A percentile compares a stretch with the other conserved stretches of the same genome.
These are phyloP conservation scores for Polytolypa hystricis DNA, from an alignment of 2,329 filamentous ascomycete species.

Conservation along the genomic window DNA sequence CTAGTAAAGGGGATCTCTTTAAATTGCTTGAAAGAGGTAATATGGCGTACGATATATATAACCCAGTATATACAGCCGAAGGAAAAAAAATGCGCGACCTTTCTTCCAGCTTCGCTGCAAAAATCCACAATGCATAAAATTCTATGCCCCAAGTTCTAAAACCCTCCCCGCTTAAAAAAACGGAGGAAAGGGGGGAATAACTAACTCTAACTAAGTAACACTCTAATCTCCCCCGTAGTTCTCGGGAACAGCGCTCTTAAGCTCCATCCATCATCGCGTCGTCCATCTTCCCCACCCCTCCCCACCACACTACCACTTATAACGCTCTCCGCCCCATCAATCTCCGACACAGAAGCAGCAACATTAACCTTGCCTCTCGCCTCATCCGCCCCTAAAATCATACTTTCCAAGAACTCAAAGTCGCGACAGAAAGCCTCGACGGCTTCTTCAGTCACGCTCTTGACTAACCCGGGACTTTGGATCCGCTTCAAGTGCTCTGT, in stretches of 20 bases:
- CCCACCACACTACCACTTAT: slow-evolving; percentile 8
- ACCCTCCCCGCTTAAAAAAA: too few species aligned
- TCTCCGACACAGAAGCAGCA: slow-evolving; percentile 14
- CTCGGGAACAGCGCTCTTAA: slow-evolving; percentile 51
- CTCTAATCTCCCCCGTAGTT: slow-evolving; percentile 52
- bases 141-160: too few species aligned
- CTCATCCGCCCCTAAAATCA: slow-evolving; percentile 50
- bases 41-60: too few species aligned
- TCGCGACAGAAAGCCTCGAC: slow-evolving; percentile 74
- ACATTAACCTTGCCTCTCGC: slow-evolving; percentile 26
- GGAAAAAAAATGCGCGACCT: too few species aligned
- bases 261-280: slow-evolving; percentile 22
- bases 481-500: slow-evolving; percentile 67
- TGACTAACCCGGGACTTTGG: slow-evolving; percentile 59
- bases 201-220: slow-evolving; percentile 50
- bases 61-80: too few species aligned
- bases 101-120: too few species aligned
- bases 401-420: slow-evolving; percentile 61
- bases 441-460: slow-evolving; percentile 69
- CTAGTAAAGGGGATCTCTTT: too few species aligned
- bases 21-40: too few species aligned
- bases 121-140: too few species aligned
- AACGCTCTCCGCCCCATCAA: slow-evolving; percentile 10
- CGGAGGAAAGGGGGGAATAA: too few species aligned
- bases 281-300: slow-evolving; percentile 23